Evolutionary conservation across 345 rosid genomes (phyloP), one percentile per base, ranked within the genome.

Genomic region (Citrus sp.): DNA sequence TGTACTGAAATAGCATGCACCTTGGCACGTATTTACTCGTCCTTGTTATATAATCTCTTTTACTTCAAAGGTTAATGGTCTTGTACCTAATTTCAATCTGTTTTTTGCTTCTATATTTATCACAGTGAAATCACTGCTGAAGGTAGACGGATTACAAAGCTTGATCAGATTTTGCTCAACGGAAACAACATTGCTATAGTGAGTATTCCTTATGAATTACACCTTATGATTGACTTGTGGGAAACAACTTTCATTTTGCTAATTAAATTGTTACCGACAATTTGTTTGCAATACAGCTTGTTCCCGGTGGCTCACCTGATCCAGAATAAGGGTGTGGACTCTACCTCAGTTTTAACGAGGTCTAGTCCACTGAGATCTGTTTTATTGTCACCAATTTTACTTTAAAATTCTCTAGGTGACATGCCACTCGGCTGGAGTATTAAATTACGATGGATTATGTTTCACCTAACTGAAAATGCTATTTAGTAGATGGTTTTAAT

Each of bases 131-230:
- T 97, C 78, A 89, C 99, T 34, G 68, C 97, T 51, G 99, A 96
- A 87, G 98, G 98, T 70, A 86, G 92, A 72, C 83, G 98, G 78
- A 89, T 94, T 58, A 93, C 98, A 28, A 97, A 94, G 93, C 98
- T 94, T 72, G 97, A 94, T 87, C 98, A 94, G 84, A 97, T 97
- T 79, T 81, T 97, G 78, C 97, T 92, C 70, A 96, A 94, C 25
- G 98, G 99, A 77, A 96, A 94, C 89, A 92, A 94, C 87, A 94
- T 94, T 72, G 98, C 98, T 64, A 92, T 92, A 79, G 97, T 94
- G 86, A 90, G 98, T 86, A 59, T 13, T 32, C 9, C 12, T 66
- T 24, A 63, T 34, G n/a, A 54, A 9, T 63, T 74, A 35, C 37
- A 54, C 58, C n/a, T 54, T 54, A 54, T 54, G 22, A n/a, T 59